Conservation (phyloP, 495 filamentous ascomycete genomes). For the Lasiosphaeria miniovina region DNA sequence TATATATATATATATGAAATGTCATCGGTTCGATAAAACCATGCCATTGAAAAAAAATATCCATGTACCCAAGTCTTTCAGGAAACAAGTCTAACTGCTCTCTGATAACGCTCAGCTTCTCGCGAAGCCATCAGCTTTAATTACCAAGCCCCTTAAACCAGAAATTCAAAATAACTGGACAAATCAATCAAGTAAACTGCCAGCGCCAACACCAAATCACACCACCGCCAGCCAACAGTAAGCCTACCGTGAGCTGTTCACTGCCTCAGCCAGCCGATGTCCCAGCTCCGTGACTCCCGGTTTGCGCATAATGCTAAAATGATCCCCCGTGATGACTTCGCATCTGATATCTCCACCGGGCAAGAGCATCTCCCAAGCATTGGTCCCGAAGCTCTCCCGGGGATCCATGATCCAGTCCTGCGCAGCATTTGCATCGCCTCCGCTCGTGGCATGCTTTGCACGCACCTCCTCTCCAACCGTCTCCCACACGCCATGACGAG, state of each 20-base stretch:
- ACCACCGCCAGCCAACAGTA: not conserved
- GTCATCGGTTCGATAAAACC: too few relatives aligned
- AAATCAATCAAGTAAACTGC: not conserved
- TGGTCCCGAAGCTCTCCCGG: slow-evolving; percentile 11
- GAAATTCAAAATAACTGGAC: not conserved
- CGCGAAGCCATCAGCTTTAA: too few relatives aligned
- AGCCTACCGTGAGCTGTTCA: not conserved
- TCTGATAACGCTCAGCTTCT: too few relatives aligned
- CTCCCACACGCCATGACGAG: slow-evolving; percentile 18
- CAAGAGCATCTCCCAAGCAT: slow-evolving; percentile 17
- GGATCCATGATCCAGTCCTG: slow-evolving; percentile 22
- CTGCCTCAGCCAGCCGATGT: slow-evolving; percentile 1
- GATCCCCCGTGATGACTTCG: slow-evolving; percentile 15
- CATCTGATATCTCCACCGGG: slow-evolving; percentile 11
- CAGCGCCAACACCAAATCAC: not conserved
- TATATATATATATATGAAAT: too few relatives aligned
- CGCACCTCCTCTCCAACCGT: slow-evolving; percentile 13
- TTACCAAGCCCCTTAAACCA: not conserved
- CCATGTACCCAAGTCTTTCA: too few relatives aligned
- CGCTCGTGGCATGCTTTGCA: not conserved
- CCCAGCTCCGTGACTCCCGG: slow-evolving; percentile 14
- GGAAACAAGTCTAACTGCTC: too few relatives aligned
- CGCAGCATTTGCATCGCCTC: slow-evolving; percentile 11
- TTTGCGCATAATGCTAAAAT: slow-evolving; percentile 20
- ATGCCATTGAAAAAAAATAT: too few relatives aligned